Evolutionary conservation across 306 rosid genomes (phyloP).

Genomic region (Dalbergia cochinchinensis): DNA sequence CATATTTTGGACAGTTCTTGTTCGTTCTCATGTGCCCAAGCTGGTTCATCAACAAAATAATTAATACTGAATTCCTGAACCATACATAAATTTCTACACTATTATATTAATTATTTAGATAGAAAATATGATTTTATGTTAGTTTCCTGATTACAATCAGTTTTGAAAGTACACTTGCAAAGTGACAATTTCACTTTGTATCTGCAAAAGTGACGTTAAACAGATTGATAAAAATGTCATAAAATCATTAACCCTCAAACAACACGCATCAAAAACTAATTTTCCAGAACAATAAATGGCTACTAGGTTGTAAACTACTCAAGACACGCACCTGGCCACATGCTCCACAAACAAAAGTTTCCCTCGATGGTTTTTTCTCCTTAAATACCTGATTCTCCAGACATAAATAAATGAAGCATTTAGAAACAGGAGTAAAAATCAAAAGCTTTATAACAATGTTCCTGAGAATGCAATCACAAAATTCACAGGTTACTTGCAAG

Average conservation of each 20-base stretch:
- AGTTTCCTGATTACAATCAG: slow-evolving; percentile 19
- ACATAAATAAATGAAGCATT: slow-evolving; percentile 40
- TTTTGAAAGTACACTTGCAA: slow-evolving; percentile 5
- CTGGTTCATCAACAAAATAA: slow-evolving; percentile 57
- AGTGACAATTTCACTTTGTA: neutral
- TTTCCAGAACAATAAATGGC: slow-evolving; percentile 31
- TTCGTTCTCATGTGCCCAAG: slow-evolving; percentile 98
- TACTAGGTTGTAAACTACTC: slow-evolving; percentile 9
- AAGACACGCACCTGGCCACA: slow-evolving; percentile 85
- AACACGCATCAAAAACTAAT: slow-evolving; percentile 5
- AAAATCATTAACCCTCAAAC: slow-evolving; percentile 25
- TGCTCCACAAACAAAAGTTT: slow-evolving; percentile 90
- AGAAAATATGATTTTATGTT: neutral
- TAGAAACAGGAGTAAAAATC: slow-evolving; percentile 34
- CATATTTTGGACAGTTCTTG: slow-evolving; percentile 96
- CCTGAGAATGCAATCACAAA: slow-evolving; percentile 36
- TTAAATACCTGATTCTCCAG: slow-evolving; percentile 71
- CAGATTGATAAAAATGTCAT: neutral
- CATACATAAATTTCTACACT: neutral
- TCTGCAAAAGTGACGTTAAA: neutral
- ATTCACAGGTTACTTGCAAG: neutral
- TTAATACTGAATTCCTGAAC: neutral
- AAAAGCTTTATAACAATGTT: slow-evolving; percentile 37
- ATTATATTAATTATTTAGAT: slow-evolving; percentile 12
- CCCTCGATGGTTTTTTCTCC: slow-evolving; percentile 95